Percentiles rank a stretch among this genome's conserved stretches.
Evolutionary conservation across 2,329 filamentous ascomycete species (phyloP).

Genomic region (Penicillium sp.): DNA sequence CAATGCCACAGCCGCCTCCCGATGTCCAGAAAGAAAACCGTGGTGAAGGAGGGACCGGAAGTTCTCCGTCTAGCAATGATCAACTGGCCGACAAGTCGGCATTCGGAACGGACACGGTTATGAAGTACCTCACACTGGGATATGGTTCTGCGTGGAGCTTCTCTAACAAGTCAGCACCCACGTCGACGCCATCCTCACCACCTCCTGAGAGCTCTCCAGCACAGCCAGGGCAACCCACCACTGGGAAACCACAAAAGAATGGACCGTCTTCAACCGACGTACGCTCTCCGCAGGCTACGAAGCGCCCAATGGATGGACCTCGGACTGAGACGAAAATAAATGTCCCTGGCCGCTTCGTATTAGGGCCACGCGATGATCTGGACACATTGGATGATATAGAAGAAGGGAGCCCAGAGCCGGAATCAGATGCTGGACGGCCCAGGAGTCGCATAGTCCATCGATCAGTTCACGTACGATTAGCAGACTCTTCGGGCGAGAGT

Average conservation of each 20-base stretch:
- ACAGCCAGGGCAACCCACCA: constrained; percentile 23
- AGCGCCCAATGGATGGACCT: not conserved
- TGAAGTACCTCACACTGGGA: constrained; percentile 58
- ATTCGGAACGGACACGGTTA: constrained; percentile 52
- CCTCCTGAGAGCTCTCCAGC: constrained; percentile 25
- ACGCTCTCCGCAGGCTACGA: constrained; percentile 9
- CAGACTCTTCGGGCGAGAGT: constrained; percentile 23
- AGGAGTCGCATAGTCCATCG: constrained; percentile 45
- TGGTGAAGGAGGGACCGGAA: constrained; percentile 25
- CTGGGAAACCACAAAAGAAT: constrained; percentile 5
- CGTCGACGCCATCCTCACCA: constrained; percentile 36
- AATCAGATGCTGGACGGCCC: constrained; percentile 25
- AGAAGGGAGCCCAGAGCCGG: constrained; percentile 31
- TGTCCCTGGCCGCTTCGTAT: constrained; percentile 24
- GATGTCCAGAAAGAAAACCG: constrained; percentile 19
- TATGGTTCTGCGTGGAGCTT: constrained; percentile 57
- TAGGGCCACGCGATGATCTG: constrained; percentile 46
- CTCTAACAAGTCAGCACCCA: constrained; percentile 38
- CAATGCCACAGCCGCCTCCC: constrained; percentile 28
- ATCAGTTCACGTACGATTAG: constrained; percentile 44
- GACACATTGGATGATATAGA: constrained; percentile 41
- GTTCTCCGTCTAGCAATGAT: constrained; percentile 27
- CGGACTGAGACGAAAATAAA: constrained; percentile 11
- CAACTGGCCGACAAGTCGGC: constrained; percentile 36
- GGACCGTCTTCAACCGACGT: not conserved